phyloP scores from a whole-genome alignment of 805 yeast genomes.

The Sugiyamaella marilandica region DNA sequence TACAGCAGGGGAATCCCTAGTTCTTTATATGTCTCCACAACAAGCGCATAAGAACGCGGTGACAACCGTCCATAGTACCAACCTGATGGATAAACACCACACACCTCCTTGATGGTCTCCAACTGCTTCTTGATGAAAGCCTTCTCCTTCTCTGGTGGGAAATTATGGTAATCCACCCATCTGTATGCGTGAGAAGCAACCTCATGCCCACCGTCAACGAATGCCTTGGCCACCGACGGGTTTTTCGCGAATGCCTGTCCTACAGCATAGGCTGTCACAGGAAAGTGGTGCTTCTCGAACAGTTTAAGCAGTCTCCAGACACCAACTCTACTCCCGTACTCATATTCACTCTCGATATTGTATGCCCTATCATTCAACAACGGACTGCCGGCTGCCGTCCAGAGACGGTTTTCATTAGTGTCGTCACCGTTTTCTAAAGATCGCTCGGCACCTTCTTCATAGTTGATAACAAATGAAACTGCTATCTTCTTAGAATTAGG shows the following conservation, averaged over 20 bases:
- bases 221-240: conserved; percentile 34
- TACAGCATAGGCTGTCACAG: conserved; percentile 37
- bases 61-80: conserved; percentile 37
- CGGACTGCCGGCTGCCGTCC: conserved; percentile 11
- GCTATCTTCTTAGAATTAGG: conserved; percentile 33
- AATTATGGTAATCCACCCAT: conserved; percentile 34
- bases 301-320: conserved; percentile 34
- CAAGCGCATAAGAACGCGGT: conserved; percentile 31
- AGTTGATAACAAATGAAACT: conserved; percentile 33
- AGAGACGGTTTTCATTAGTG: conserved; percentile 10
- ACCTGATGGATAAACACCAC: conserved; percentile 37
- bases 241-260: conserved; percentile 37
- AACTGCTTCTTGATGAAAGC: conserved; percentile 32
- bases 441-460: conserved; percentile 36
- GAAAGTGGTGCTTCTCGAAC: conserved; percentile 32
- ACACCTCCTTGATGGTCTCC: conserved; percentile 29
- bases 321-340: conserved; percentile 35
- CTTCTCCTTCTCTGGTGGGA: conserved; percentile 33
- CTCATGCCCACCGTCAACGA: conserved; percentile 38
- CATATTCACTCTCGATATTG: conserved; percentile 34
- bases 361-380: conserved; percentile 12
- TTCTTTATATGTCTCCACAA: conserved; percentile 34
- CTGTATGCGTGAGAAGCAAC: conserved; percentile 37
- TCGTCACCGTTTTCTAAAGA: conserved; percentile 31
- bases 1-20: conserved; percentile 32